Evolutionary conservation across 164 flowering plant genomes (phyloP), one percentile per base, ranked within the genome.

Genomic region (Amborella trichopoda): DNA sequence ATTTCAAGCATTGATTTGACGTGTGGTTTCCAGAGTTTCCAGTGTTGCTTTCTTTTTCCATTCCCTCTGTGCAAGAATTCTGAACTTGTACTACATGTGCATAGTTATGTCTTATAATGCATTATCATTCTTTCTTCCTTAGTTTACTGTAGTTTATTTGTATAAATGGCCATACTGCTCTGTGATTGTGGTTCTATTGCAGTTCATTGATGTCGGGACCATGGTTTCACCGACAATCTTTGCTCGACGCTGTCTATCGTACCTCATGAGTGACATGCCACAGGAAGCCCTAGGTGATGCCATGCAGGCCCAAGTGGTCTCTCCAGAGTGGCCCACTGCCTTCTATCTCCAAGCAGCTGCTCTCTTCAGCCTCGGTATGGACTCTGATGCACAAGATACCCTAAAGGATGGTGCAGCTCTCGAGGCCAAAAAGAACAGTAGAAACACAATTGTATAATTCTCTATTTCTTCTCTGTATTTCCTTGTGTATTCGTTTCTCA

Each of bases 231-330:
- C 96, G 2, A 87, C 96, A 0, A 78, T 83, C 38, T 73, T 66
- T 48, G 94, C 88, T 4, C 70, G 96, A 23, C 80, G 96, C 23
- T 83, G 91, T 66, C 66, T 87, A 40, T 76, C 78, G 2, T 77
- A 77, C 55, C 59, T 87, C 72, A 86, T 87, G 91, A 74, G 42
- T 28, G 81, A 79, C 34, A 74, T 65, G 88, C 63, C 76, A 25
- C 90, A 77, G 60, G 85, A 83, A 56, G 96, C 88, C 38, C 74
- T 83, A 13, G 88, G 77, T 2, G 96, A 87, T 61, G 90, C 96
- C 0, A 79, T 83, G 94, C 88, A 87, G 64, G 88, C 96, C 2
- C 83, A 75, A 54, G 81, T 59, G 13, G 67, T 81, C 4, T 79
- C 91, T 4, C 91, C 96, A 0, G 88, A 87, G 34, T 87, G 96